Conservation (phyloP, 805 yeast genomes). For the Priceomyces haplophilus region DNA sequence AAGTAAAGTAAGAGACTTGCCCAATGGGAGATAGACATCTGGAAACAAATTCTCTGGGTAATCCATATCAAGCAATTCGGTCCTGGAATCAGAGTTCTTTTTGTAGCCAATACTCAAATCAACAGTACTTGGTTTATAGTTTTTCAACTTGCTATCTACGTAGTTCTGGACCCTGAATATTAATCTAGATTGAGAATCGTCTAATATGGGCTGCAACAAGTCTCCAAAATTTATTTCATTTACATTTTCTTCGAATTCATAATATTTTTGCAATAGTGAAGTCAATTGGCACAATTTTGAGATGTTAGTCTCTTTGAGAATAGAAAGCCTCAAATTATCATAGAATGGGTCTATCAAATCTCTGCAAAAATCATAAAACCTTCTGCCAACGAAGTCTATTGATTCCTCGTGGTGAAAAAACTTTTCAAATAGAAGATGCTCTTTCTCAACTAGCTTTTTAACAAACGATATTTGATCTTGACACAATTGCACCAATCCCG, state of each 20-base stretch:
- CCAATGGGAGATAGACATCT: constrained; percentile 68
- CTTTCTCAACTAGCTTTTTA: constrained; percentile 58
- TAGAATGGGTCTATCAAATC: constrained; percentile 74
- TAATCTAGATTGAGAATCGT: constrained; percentile 76
- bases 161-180: constrained; percentile 75
- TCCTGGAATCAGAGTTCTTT: constrained; percentile 14
- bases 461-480: constrained; percentile 62
- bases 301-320: constrained; percentile 70
- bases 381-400: constrained; percentile 12
- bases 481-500: constrained; percentile 54
- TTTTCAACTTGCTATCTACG: constrained; percentile 65
- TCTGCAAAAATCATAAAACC: constrained; percentile 58
- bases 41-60: constrained; percentile 36
- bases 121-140: constrained; percentile 62
- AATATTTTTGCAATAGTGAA: constrained; percentile 62
- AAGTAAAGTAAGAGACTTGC: constrained; percentile 63
- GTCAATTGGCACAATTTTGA: constrained; percentile 71
- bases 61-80: constrained; percentile 26
- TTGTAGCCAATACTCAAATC: constrained; percentile 61
- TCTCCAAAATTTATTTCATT: constrained; percentile 48
- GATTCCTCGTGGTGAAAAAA: constrained; percentile 38
- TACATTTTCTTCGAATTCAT: constrained; percentile 54
- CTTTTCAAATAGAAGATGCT: constrained; percentile 53
- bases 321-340: constrained; percentile 60
- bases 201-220: constrained; percentile 66